Evolutionary conservation across 2,329 filamentous ascomycete species (phyloP), one percentile per base, ranked within the genome.

Genomic region (Whalleya microplaca): DNA sequence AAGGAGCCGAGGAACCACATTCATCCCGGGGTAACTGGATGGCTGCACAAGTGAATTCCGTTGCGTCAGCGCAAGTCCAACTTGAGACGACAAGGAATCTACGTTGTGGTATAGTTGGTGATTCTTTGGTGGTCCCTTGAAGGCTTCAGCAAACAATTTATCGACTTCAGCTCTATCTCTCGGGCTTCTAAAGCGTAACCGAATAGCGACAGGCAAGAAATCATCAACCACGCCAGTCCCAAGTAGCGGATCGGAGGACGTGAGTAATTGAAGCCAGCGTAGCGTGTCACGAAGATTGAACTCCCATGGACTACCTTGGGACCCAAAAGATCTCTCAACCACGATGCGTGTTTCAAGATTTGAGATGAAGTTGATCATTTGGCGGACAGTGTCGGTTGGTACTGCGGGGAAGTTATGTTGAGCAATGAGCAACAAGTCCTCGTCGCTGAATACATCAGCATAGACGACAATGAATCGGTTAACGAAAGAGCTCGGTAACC

Each of bases 401-500:
- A 93, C 81, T 1, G 76, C 71, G 0, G 91, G 87, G 69, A 91
- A 97, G 58, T 90, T 86, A 64, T 89, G 89, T 21, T 82, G 80
- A 45, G 92, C 96, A 61, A 99, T 98, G 45, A 89, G 78, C 57
- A 88, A 82, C 56, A 99, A 76, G 76, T 99, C 95, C 29, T 91
- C 83, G 21, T 89, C 81, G 16, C 84, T 89, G 71, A 99, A 95
- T 3, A 92, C 84, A 69, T 99, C 95, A 55, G 95, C 92, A 74
- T 98, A 98, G 0, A 99, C 96, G 18, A 99, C 94, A 40, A 96
- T 95, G 72, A 99, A 99, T 45, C 96, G 90, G 72, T 99, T 98
- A 60, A 99, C 95, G 68, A 99, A 99, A 1, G 95, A 98, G 55
- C 90, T 90, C 1, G 95, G 95, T 37, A 99, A 78, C 41, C 95